Evolutionary conservation across 75 land plant species (phyloP).

Genomic region (Sequoia sempervirens): DNA sequence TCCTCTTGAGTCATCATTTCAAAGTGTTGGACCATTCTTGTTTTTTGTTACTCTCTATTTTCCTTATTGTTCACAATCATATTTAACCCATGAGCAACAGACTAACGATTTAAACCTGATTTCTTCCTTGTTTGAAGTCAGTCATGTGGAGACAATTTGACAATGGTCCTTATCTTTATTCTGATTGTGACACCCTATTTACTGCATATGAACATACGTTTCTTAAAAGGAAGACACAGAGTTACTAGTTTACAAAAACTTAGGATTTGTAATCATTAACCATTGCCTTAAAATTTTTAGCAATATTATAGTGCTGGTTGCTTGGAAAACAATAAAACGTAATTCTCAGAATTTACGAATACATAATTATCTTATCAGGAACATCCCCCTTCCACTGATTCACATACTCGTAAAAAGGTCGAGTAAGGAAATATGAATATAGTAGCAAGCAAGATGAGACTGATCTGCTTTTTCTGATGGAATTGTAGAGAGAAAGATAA

Average conservation of each 20-base stretch:
- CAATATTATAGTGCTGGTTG: not conserved
- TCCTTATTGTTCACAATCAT: not conserved
- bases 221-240: too few species aligned
- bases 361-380: not conserved
- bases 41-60: not conserved
- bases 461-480: not conserved
- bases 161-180: too few species aligned
- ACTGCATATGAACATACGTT: not conserved
- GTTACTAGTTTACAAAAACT: too few species aligned
- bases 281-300: too few species aligned
- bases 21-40: not conserved
- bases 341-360: not conserved
- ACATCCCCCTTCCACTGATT: not conserved
- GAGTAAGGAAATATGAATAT: not conserved
- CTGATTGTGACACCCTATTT: not conserved
- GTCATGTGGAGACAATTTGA: too few species aligned
- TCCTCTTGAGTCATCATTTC: not conserved
- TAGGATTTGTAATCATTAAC: too few species aligned
- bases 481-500: slow-evolving; percentile 1
- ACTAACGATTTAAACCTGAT: not conserved
- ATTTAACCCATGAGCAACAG: too few species aligned
- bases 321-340: not conserved
- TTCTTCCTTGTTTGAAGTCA: not conserved
- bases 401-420: not conserved
- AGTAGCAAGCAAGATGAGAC: not conserved